Base-by-base conservation (phyloP, 345 rosid genomes). In the Trapa bicornis region DNA sequence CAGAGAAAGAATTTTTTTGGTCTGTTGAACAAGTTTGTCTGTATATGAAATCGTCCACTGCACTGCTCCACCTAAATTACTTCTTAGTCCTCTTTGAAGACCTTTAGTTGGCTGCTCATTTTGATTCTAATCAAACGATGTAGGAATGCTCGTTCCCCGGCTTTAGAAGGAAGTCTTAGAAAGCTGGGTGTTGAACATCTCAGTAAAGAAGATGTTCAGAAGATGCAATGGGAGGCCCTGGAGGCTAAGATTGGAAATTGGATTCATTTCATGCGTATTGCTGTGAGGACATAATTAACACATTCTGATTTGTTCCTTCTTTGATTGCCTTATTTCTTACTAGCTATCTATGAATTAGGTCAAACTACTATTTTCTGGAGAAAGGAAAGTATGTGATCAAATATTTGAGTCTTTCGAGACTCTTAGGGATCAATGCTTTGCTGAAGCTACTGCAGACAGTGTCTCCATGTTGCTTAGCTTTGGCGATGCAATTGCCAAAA, bases 201-300 rank as follows among this genome's bases (percentile, higher is more conserved):
- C 73, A 82, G 92, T 79, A 94, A 86, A 85, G 99, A 94, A 61
- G 99, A 94, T 75, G 96, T 94, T 68, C 99, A 89, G 80, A 87
- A 84, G 85, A 87, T 91, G 97, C 97, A 84, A 54, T 94, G 99
- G 99, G 99, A 91, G 80, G 91, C 85, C 71, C 80, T 94, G 82
- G 99, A 94, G 84, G 92, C 96, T 64, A 94, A 94, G 85, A 94
- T 91, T 68, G 96, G 96, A 71, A 89, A 86, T 43, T 94, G 99
- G 99, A 94, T 91, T 75, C 99, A 94, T 81, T 91, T 86, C 74
- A 94, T 91, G 95, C 97, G 97, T 61, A 94, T 91, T 75, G 96
- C 99, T 76, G 99, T 94, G 78, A 91, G 94, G 42, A 77, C 39
- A 65, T 10, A 41, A 43, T 11, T 57, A 47, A 67, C 53, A 72